A percentile compares a stretch with the other conserved stretches of the same genome.
Conservation (phyloP, 352 stramenopile genomes). For the Phytophthora agathidicida region DNA sequence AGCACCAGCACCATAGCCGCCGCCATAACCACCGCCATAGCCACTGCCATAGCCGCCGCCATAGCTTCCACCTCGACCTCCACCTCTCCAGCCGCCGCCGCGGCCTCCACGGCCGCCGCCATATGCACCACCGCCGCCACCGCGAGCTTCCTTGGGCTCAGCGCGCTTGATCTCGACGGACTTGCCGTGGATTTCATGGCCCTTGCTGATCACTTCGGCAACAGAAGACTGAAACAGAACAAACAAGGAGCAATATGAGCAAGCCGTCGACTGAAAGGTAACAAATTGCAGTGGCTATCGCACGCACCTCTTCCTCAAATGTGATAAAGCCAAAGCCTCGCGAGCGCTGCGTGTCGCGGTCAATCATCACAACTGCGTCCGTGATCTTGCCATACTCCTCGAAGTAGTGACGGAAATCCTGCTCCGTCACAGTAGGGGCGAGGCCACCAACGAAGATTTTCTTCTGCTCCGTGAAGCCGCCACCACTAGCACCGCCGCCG, state of each 20-base stretch:
- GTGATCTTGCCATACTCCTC: conserved; percentile 91
- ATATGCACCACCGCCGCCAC: conserved; percentile 28
- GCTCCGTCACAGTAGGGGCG: conserved; percentile 82
- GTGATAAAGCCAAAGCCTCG: conserved; percentile 94
- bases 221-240: conserved; percentile 61
- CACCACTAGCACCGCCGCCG: conserved; percentile 31
- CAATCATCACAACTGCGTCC: conserved; percentile 94
- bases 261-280: neutral
- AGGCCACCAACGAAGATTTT: conserved; percentile 95
- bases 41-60: conserved; percentile 35
- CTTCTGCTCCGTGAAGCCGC: conserved; percentile 71
- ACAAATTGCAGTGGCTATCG: neutral
- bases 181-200: conserved; percentile 92
- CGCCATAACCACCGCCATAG: conserved; percentile 25
- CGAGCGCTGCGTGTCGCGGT: conserved; percentile 91
- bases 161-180: conserved; percentile 90
- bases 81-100: conserved; percentile 23
- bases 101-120: conserved; percentile 34
- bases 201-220: conserved; percentile 88
- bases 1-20: conserved; percentile 30
- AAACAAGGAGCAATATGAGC: conserved; percentile 1
- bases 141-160: conserved; percentile 74
- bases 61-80: conserved; percentile 35
- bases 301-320: conserved; percentile 87
- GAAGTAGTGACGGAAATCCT: conserved; percentile 93